phyloP scores from a whole-genome alignment of 2,329 filamentous ascomycete species.

The Claviceps cyperi region DNA sequence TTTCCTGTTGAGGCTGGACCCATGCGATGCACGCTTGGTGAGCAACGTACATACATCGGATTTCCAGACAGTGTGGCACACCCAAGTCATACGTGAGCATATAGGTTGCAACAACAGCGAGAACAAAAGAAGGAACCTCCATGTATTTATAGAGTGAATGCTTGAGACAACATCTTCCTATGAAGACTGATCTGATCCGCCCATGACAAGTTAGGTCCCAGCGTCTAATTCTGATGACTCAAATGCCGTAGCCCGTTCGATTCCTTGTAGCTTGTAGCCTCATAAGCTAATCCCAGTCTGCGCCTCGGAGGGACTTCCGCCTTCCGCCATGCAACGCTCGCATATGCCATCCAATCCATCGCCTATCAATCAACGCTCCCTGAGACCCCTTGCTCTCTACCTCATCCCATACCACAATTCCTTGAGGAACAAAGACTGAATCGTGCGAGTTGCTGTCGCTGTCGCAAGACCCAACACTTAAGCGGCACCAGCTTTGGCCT shows the following conservation, averaged over 20 bases:
- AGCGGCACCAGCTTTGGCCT: slow-evolving; percentile 9
- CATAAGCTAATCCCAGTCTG: neutral
- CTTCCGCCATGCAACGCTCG: neutral
- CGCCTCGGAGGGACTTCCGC: neutral
- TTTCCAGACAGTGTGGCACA: no score
- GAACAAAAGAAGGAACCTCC: neutral
- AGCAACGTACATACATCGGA: no score
- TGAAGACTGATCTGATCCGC: neutral
- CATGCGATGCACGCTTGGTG: no score
- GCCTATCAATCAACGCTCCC: neutral
- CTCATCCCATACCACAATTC: neutral
- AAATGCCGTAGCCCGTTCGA: neutral
- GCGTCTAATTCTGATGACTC: neutral
- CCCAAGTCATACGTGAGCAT: no score
- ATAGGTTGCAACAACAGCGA: neutral
- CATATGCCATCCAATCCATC: neutral
- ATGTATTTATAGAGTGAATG: slow-evolving; percentile 3
- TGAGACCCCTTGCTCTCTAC: neutral
- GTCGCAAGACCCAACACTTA: neutral
- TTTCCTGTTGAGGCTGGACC: no score
- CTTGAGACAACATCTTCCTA: neutral
- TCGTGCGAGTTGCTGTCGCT: neutral
- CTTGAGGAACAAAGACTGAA: neutral
- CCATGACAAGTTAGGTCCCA: slow-evolving; percentile 1
- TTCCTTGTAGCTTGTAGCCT: neutral